Evolutionary conservation across 2,329 filamentous ascomycete genomes (phyloP).

Genomic region (Trichoderma gracile): DNA sequence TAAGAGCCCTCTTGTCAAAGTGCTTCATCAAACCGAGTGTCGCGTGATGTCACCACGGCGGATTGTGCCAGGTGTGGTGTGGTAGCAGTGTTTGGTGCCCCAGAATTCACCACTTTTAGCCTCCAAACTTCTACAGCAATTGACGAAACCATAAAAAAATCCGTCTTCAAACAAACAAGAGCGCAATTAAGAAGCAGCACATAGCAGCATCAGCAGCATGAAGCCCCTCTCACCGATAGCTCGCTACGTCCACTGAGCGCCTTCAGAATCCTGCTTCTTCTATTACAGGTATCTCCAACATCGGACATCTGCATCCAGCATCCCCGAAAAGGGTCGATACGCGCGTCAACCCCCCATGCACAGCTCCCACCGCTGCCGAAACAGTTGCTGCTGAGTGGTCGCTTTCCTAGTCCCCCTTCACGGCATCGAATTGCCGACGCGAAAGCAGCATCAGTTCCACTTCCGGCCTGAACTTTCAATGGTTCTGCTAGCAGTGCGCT

Average conservation of each 20-base stretch:
- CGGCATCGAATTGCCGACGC: conserved; percentile 22
- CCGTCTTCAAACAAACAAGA: too few species aligned
- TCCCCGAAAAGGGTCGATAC: conserved; percentile 14
- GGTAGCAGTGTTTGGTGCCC: not conserved
- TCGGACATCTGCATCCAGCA: not conserved
- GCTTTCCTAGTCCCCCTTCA: conserved; percentile 13
- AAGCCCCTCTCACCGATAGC: not conserved
- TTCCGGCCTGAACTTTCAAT: not conserved
- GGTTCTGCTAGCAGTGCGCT: not conserved
- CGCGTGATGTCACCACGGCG: conserved; percentile 17
- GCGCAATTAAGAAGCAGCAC: too few species aligned
- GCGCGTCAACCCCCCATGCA: conserved; percentile 22
- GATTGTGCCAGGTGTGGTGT: not conserved
- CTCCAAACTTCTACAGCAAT: not conserved
- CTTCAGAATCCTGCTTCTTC: not conserved
- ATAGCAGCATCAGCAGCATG: not conserved
- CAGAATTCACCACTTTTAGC: conserved; percentile 7
- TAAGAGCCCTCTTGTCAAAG: not conserved
- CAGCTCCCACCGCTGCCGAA: not conserved
- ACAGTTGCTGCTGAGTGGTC: conserved; percentile 15
- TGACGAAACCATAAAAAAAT: too few species aligned
- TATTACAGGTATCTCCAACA: not conserved
- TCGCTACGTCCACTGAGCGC: not conserved
- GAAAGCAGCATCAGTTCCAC: conserved; percentile 15
- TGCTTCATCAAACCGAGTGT: not conserved